Conservation (phyloP, 768 basidiomycete genomes). For the Pulveroboletus sp. region DNA sequence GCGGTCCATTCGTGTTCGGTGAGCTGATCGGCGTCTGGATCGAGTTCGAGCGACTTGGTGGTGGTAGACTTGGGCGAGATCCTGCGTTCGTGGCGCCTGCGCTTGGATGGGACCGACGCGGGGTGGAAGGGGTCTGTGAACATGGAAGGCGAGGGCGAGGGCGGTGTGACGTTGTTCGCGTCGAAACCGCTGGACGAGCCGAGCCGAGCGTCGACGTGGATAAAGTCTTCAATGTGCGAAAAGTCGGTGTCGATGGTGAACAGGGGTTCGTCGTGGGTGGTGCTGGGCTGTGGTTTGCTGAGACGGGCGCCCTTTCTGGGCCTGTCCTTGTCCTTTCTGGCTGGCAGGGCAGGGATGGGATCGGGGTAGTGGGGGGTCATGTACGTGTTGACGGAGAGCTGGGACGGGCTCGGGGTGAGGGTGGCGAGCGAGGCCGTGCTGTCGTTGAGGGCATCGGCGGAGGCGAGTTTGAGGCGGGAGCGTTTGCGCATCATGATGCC, state of each 20-base stretch:
- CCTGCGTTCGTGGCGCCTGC: slow-evolving; percentile 34
- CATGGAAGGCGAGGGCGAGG: slow-evolving; percentile 29
- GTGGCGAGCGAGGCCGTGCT: slow-evolving; percentile 30
- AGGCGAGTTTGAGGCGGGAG: slow-evolving; percentile 39
- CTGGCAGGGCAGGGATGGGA: slow-evolving; percentile 1
- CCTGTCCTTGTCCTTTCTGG: slow-evolving; percentile 31
- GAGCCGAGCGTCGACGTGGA: slow-evolving; percentile 41
- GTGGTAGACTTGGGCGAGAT: slow-evolving; percentile 51
- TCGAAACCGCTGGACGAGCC: slow-evolving; percentile 17
- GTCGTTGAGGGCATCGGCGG: slow-evolving; percentile 30
- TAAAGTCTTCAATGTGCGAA: slow-evolving; percentile 79
- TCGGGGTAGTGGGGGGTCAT: slow-evolving; percentile 7
- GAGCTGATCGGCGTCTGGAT: slow-evolving; percentile 6
- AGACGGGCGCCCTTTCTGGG: slow-evolving; percentile 18
- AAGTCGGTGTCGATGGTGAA: slow-evolving; percentile 27
- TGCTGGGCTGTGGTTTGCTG: slow-evolving; percentile 19
- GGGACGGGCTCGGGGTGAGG: slow-evolving; percentile 39
- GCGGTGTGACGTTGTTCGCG: slow-evolving; percentile 37
- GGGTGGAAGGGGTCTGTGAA: slow-evolving; percentile 40
- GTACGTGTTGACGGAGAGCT: slow-evolving; percentile 22
- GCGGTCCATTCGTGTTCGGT: slow-evolving; percentile 53
- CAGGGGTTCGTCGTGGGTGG: slow-evolving; percentile 28
- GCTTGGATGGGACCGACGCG: slow-evolving; percentile 14
- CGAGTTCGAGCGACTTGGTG: slow-evolving; percentile 8
- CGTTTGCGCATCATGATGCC: slow-evolving; percentile 41